Evolutionary conservation across 2,329 filamentous ascomycete genomes (phyloP), one percentile per base, ranked within the genome.

Genomic region (Xylariaceae sp.): DNA sequence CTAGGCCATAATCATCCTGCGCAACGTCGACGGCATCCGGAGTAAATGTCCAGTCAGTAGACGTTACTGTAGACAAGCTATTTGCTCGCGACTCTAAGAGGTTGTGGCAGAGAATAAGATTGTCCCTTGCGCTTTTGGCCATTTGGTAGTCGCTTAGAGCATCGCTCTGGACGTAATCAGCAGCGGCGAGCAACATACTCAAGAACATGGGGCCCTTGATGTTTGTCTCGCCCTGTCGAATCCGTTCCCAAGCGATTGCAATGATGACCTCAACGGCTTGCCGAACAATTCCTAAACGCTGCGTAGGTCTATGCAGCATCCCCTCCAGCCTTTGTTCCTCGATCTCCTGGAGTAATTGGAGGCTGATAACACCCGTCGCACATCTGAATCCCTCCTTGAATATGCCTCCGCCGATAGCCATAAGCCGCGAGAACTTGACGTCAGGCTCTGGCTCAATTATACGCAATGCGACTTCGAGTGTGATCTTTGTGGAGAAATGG

Each of bases 401-500:
- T 48, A 73, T 60, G 1, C 72, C 72, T 1, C 71, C 72, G 3
- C 68, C 65, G 5, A 65, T 57, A 5, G 59, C 55, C 54, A 72
- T 61, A 1, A 77, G 63, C 0, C 62, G 63, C 1, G 62, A 50
- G 55, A 72, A 76, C 32, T 56, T 54, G 6, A 61, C 63, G 30
- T 71, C 68, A 4, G 65, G 65, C 42, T 68, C 65, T 1, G 67
- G 68, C 3, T 63, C 65, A 11, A 70, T 52, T 12, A 72, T 58
- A 14, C 65, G 62, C 17, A 72, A 59, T 14, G 71, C 68, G 2
- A 67, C 59, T 33, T 81, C 77, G 2, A 78, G 52, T 52, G 70
- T 74, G 7, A 71, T 63, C 51, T 75, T 77, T 32, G 71, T 68
- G 0, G 76, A 80, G 62, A 73, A 77, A 53, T 77, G 69, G 56